A percentile compares a stretch with the other conserved stretches of the same genome.
These are phyloP conservation scores for Penicillium digitatum DNA, from an alignment of 2,329 filamentous ascomycete species.

Conservation along the genomic window DNA sequence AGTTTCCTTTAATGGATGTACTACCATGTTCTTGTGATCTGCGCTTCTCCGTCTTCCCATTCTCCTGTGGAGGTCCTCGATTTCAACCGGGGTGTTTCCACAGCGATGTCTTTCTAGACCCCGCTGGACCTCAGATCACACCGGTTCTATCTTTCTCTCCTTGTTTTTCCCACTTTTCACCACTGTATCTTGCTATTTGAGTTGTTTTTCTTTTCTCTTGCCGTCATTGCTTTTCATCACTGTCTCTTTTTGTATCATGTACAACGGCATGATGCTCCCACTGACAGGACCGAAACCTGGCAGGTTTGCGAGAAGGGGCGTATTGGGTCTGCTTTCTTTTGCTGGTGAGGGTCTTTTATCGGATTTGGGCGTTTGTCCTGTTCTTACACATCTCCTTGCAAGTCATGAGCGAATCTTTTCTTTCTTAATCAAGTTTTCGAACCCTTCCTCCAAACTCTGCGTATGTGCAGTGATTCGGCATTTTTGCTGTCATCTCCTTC, in stretches of 20 bases:
- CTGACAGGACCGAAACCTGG: background rate
- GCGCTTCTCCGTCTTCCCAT: constrained; percentile 10
- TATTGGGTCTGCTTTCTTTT: constrained; percentile 5
- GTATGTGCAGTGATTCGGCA: background rate
- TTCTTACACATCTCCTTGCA: background rate
- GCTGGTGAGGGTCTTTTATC: background rate
- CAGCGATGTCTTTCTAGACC: constrained; percentile 20
- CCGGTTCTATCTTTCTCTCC: constrained; percentile 5
- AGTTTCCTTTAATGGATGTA: constrained; percentile 28
- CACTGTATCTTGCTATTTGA: background rate
- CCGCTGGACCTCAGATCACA: constrained; percentile 9
- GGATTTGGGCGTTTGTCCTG: background rate
- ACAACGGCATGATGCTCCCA: constrained; percentile 11
- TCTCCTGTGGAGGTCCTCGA: constrained; percentile 8
- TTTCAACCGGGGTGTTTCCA: background rate
- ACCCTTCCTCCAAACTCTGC: background rate
- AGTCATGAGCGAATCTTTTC: constrained; percentile 4
- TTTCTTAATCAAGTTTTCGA: background rate
- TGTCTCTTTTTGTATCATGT: constrained; percentile 17
- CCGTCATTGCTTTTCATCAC: constrained; percentile 1
- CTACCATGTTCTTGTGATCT: constrained; percentile 26
- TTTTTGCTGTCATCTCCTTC: background rate
- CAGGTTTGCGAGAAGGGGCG: constrained; percentile 16
- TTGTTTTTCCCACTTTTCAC: background rate
- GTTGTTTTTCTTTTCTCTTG: background rate